Conservation (phyloP, 495 filamentous ascomycete species). For the Durotheca rogersii region DNA sequence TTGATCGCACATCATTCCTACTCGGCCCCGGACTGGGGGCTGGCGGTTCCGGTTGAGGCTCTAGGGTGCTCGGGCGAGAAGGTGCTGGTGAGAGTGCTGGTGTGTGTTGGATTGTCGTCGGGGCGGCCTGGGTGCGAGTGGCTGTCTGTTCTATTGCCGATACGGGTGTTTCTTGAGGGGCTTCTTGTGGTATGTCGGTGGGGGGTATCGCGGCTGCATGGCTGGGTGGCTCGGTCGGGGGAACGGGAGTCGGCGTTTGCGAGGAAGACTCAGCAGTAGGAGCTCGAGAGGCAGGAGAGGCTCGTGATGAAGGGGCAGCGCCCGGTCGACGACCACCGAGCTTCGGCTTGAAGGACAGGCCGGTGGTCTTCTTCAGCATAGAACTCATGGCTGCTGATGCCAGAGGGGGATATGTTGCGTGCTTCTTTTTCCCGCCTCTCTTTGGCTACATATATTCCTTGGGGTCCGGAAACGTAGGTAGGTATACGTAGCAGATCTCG, state of each 20-base stretch:
- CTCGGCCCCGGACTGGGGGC: slow-evolving; percentile 29
- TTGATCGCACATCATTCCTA: slow-evolving; percentile 1
- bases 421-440: slow-evolving; percentile 7
- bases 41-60: slow-evolving; percentile 25
- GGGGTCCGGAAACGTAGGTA: too few species aligned
- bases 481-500: too few species aligned
- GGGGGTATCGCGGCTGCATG: background rate
- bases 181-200: slow-evolving; percentile 5
- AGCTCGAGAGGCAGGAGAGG: slow-evolving; percentile 11
- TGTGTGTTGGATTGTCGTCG: background rate
- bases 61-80: background rate
- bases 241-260: slow-evolving; percentile 20
- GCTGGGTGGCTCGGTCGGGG: slow-evolving; percentile 14
- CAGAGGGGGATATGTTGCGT: slow-evolving; percentile 15
- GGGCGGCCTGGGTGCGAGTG: background rate
- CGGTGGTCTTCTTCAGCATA: slow-evolving; percentile 49
- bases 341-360: slow-evolving; percentile 48
- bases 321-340: slow-evolving; percentile 30
- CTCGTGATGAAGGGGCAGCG: slow-evolving; percentile 19
- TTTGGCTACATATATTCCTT: too few species aligned
- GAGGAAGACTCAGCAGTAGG: slow-evolving; percentile 22
- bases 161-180: background rate
- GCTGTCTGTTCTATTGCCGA: background rate
- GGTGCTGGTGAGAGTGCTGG: slow-evolving; percentile 1
- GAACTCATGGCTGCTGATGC: slow-evolving; percentile 36